Conservation (phyloP, 257 asterid species). For the Verbascum thapsus region DNA sequence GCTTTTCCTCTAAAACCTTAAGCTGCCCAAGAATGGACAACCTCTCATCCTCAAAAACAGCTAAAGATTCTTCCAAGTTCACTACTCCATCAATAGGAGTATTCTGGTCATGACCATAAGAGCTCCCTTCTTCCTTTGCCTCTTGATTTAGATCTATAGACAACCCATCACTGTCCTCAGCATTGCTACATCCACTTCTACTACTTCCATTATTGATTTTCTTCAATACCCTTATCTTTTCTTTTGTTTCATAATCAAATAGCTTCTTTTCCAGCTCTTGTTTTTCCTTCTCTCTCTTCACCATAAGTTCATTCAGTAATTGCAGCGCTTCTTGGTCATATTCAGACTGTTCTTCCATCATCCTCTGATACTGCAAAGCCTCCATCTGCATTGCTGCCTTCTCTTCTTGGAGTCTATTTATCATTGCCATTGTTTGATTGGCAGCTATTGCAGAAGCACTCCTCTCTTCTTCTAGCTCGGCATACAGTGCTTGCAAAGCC, state of each 20-base stretch:
- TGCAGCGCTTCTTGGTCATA: slow-evolving; percentile 98
- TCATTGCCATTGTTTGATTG: slow-evolving; percentile 98
- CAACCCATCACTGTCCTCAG: slow-evolving; percentile 79
- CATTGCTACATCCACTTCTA: slow-evolving; percentile 72
- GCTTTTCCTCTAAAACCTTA: slow-evolving; percentile 81
- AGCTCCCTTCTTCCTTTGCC: slow-evolving; percentile 59
- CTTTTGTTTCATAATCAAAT: slow-evolving; percentile 64
- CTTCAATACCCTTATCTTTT: slow-evolving; percentile 49
- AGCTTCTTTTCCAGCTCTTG: slow-evolving; percentile 78
- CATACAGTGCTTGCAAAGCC: slow-evolving; percentile 65
- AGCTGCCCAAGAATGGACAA: slow-evolving; percentile 84
- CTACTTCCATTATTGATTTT: slow-evolving; percentile 62
- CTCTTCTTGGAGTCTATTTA: slow-evolving; percentile 93
- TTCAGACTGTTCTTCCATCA: slow-evolving; percentile 99
- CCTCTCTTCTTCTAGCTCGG: slow-evolving; percentile 91
- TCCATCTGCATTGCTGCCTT: slow-evolving; percentile 99
- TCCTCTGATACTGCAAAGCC: slow-evolving; percentile 95
- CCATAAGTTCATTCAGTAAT: slow-evolving; percentile 86
- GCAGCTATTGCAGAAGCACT: slow-evolving; percentile 97
- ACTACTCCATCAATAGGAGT: slow-evolving; percentile 68
- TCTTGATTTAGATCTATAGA: slow-evolving; percentile 78
- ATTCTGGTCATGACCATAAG: slow-evolving; percentile 40
- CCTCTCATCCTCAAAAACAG: slow-evolving; percentile 90
- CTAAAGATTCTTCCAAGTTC: slow-evolving; percentile 77
- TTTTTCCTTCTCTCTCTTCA: slow-evolving; percentile 90